phyloP scores from a whole-genome alignment of 768 basidiomycete species.

The Boletus tomentosulus region DNA sequence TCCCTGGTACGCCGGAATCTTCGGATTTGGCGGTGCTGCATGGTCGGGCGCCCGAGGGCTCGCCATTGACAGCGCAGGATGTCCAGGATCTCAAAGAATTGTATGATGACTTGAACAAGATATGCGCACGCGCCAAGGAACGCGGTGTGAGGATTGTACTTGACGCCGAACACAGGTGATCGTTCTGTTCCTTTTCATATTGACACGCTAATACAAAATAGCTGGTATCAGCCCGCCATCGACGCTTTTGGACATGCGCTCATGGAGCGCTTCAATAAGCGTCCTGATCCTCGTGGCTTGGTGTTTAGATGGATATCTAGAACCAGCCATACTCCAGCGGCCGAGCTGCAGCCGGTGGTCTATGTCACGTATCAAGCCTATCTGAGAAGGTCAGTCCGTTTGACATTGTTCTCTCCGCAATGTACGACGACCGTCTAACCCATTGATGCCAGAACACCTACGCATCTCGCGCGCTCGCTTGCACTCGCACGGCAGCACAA shows the following conservation, averaged over 20 bases:
- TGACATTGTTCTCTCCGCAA: background rate
- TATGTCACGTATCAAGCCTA: constrained; percentile 92
- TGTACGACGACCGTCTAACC: background rate
- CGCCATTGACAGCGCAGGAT: constrained; percentile 49
- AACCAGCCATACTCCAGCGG: background rate
- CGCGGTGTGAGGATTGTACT: constrained; percentile 68
- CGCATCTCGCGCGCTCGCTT: constrained; percentile 63
- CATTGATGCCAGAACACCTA: constrained; percentile 48
- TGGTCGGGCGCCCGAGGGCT: constrained; percentile 9
- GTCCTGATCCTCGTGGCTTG: constrained; percentile 12
- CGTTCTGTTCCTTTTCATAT: background rate
- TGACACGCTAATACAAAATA: constrained; percentile 19
- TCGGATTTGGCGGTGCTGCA: constrained; percentile 57
- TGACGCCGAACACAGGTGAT: constrained; percentile 79
- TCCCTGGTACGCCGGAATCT: constrained; percentile 62
- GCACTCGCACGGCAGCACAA: constrained; percentile 58
- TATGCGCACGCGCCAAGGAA: constrained; percentile 60
- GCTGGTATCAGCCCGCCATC: constrained; percentile 72
- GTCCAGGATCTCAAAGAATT: constrained; percentile 57
- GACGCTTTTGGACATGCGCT: constrained; percentile 75
- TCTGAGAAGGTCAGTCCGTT: constrained; percentile 54
- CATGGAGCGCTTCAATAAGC: constrained; percentile 71
- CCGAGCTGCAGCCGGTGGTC: constrained; percentile 60
- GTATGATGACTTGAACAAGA: constrained; percentile 54
- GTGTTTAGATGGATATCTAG: constrained; percentile 2